Evolutionary conservation across 768 basidiomycete species (phyloP).

Genomic region (Trametes punicea): DNA sequence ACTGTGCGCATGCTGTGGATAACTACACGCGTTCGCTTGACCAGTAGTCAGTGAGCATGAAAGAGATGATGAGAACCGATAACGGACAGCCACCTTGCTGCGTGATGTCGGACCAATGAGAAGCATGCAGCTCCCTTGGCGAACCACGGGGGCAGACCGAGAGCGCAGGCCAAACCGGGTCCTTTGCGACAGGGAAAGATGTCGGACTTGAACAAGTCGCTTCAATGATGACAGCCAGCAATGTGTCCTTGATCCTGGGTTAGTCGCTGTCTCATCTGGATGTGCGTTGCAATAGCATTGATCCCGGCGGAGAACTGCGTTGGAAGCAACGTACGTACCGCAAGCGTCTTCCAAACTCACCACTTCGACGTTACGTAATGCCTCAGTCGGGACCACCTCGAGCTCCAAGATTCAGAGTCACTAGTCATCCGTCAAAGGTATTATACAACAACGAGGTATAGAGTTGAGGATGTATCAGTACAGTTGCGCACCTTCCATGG

Average conservation of each 20-base stretch:
- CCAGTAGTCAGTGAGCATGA: background rate
- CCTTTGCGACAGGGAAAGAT: too few relatives aligned
- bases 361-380: background rate
- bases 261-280: too few relatives aligned
- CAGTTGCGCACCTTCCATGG: background rate
- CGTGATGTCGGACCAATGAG: too few relatives aligned
- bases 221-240: too few relatives aligned
- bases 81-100: background rate
- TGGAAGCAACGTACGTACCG: background rate
- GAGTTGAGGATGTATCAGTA: background rate
- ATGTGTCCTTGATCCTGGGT: too few relatives aligned
- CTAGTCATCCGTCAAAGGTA: background rate
- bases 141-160: too few relatives aligned
- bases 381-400: background rate
- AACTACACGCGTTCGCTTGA: background rate
- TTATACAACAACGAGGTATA: conserved; percentile 9
- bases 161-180: too few relatives aligned
- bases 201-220: too few relatives aligned
- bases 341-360: background rate
- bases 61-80: background rate
- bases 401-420: background rate
- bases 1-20: background rate
- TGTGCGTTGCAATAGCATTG: background rate
- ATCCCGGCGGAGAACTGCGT: background rate
- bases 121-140: too few relatives aligned